These are phyloP conservation scores for Russula brevipes DNA, from an alignment of 768 basidiomycete genomes.

Conservation along the genomic window DNA sequence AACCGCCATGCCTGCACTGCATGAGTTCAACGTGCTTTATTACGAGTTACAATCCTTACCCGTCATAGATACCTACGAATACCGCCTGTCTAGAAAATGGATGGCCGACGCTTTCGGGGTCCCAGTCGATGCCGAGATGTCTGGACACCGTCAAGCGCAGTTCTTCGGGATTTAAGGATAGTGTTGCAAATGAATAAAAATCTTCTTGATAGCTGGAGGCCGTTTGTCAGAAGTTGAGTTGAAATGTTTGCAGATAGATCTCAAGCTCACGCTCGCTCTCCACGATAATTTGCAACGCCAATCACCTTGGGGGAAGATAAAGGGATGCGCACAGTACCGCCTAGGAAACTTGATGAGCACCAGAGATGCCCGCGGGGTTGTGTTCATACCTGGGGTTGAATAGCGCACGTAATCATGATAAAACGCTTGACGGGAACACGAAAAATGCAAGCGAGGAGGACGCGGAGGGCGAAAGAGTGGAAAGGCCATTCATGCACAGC, in stretches of 20 bases:
- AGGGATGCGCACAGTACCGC: slow-evolving; percentile 62
- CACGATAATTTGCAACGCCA: slow-evolving; percentile 69
- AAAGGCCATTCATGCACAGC: slow-evolving; percentile 17
- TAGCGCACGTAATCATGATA: slow-evolving; percentile 73
- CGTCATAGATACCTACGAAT: slow-evolving; percentile 89
- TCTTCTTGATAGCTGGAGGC: slow-evolving; percentile 80
- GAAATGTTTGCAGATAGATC: not conserved
- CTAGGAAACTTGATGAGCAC: slow-evolving; percentile 34
- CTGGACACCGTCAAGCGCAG: slow-evolving; percentile 60
- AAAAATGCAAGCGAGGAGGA: not conserved
- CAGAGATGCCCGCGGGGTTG: not conserved
- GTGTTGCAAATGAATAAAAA: slow-evolving; percentile 67
- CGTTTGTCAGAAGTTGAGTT: slow-evolving; percentile 18
- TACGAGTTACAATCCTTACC: slow-evolving; percentile 44
- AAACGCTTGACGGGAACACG: slow-evolving; percentile 18
- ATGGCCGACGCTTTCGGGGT: slow-evolving; percentile 49
- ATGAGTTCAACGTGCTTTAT: slow-evolving; percentile 3
- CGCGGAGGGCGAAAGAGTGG: slow-evolving; percentile 1
- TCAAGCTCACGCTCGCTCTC: slow-evolving; percentile 56
- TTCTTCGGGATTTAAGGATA: slow-evolving; percentile 74
- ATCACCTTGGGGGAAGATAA: slow-evolving; percentile 73
- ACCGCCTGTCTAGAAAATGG: slow-evolving; percentile 68
- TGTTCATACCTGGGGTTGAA: slow-evolving; percentile 37
- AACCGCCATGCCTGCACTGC: slow-evolving; percentile 77
- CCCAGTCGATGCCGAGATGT: slow-evolving; percentile 64